Percentiles rank a stretch among this genome's conserved stretches.
phyloP scores from a whole-genome alignment of 441 rosid genomes.

The Jatropha podagrica region DNA sequence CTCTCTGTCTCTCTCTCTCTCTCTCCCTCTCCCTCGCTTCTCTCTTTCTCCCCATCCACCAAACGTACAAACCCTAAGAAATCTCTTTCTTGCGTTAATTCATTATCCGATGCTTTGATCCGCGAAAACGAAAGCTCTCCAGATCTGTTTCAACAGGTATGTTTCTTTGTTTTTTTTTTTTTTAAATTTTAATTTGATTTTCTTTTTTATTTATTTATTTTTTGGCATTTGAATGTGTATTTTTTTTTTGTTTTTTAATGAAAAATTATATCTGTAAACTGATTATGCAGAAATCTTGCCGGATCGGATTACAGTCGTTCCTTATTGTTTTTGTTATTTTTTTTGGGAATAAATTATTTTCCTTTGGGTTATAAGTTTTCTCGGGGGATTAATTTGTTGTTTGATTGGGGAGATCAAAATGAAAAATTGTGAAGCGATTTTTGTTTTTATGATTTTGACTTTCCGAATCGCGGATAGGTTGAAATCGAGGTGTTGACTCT shows the following conservation, averaged over 20 bases:
- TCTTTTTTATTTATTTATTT: background rate
- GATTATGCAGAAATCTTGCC: background rate
- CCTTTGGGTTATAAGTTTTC: background rate
- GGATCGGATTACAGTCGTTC: constrained; percentile 15
- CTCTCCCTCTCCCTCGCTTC: constrained; percentile 4
- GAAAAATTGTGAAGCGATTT: background rate
- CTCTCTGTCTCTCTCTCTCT: constrained; percentile 16
- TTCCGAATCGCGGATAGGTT: background rate
- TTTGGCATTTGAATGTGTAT: background rate
- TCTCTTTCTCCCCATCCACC: constrained; percentile 19
- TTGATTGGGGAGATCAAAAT: background rate
- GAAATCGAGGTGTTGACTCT: constrained; percentile 7
- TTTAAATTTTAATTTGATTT: background rate
- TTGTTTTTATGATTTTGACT: constrained; percentile 2
- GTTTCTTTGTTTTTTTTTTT: background rate
- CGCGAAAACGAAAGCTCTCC: background rate
- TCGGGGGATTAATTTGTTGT: background rate
- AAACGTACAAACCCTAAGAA: constrained; percentile 20
- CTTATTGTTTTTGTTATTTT: background rate
- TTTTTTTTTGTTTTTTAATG: background rate
- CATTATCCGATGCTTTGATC: constrained; percentile 35
- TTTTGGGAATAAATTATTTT: background rate
- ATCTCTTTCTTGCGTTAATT: constrained; percentile 15
- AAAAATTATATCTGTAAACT: background rate
- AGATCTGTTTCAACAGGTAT: constrained; percentile 48